Evolutionary conservation across 2,329 filamentous ascomycete species (phyloP).

Genomic region (Fusarium avenaceum): DNA sequence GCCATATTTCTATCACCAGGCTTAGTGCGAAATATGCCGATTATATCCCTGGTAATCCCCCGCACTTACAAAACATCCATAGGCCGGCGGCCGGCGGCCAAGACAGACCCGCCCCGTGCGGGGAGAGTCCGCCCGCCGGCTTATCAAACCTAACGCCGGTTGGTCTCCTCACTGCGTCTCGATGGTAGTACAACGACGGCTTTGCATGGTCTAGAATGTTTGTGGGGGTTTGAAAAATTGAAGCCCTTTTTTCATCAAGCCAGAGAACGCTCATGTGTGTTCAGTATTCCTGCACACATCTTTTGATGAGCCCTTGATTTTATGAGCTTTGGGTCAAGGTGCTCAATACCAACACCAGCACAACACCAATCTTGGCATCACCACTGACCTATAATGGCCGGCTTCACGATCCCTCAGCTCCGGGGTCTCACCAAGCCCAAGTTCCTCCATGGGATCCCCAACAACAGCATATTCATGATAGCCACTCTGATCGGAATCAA

Average conservation of each 20-base stretch:
- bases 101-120: constrained; percentile 12
- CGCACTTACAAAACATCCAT: constrained; percentile 4
- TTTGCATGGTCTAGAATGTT: constrained; percentile 9
- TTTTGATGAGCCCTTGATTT: too few species aligned
- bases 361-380: constrained; percentile 7
- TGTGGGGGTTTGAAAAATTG: neutral
- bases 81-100: constrained; percentile 28
- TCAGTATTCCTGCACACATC: neutral
- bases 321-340: neutral
- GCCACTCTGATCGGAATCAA: constrained; percentile 65
- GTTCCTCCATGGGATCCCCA: constrained; percentile 51
- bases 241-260: neutral
- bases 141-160: neutral
- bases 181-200: constrained; percentile 10
- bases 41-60: neutral
- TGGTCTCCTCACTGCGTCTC: neutral
- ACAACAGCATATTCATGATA: constrained; percentile 63
- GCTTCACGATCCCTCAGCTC: constrained; percentile 35
- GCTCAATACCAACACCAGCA: constrained; percentile 2
- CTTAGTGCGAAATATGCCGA: neutral
- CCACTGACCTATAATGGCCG: constrained; percentile 24
- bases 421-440: constrained; percentile 45
- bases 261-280: neutral
- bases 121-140: constrained; percentile 18
- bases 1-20: too few species aligned